Conservation (phyloP, 129 eudicot species). For the Tagetes erecta region DNA sequence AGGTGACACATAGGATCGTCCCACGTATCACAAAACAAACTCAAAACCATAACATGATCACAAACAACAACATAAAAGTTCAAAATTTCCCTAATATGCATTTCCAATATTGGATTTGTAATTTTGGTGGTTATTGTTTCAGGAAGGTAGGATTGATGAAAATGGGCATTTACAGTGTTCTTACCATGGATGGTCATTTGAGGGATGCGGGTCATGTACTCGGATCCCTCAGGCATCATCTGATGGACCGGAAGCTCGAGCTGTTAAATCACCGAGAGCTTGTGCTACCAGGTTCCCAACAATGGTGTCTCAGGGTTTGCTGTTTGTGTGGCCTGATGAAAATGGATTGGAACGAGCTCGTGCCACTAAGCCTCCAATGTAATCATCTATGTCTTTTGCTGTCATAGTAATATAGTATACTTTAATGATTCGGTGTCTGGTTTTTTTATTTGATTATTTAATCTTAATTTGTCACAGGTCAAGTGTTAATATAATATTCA, state of each 20-base stretch:
- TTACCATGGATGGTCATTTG: slow-evolving; percentile 96
- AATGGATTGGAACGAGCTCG: slow-evolving; percentile 81
- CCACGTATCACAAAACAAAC: no score
- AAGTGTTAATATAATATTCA: slow-evolving; percentile 24
- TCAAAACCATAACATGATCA: no score
- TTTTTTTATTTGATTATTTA: slow-evolving; percentile 10
- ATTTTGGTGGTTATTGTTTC: slow-evolving; percentile 20
- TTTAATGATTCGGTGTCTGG: not conserved
- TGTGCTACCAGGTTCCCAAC: slow-evolving; percentile 88
- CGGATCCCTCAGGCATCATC: slow-evolving; percentile 88
- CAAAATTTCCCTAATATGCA: no score
- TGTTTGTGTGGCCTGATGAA: slow-evolving; percentile 97
- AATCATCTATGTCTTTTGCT: slow-evolving; percentile 21
- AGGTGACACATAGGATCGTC: no score
- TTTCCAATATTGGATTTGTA: slow-evolving; percentile 8
- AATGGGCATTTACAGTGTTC: slow-evolving; percentile 95
- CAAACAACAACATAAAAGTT: no score
- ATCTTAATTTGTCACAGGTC: slow-evolving; percentile 9
- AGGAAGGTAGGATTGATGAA: slow-evolving; percentile 98
- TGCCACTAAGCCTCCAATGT: slow-evolving; percentile 79
- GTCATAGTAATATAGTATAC: not conserved
- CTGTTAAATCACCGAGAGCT: slow-evolving; percentile 77
- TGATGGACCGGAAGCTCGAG: slow-evolving; percentile 91
- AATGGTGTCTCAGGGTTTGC: slow-evolving; percentile 94
- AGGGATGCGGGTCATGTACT: slow-evolving; percentile 81